Evolutionary conservation across 2,329 filamentous ascomycete species (phyloP).

Genomic region (Hypoxylon sp.): DNA sequence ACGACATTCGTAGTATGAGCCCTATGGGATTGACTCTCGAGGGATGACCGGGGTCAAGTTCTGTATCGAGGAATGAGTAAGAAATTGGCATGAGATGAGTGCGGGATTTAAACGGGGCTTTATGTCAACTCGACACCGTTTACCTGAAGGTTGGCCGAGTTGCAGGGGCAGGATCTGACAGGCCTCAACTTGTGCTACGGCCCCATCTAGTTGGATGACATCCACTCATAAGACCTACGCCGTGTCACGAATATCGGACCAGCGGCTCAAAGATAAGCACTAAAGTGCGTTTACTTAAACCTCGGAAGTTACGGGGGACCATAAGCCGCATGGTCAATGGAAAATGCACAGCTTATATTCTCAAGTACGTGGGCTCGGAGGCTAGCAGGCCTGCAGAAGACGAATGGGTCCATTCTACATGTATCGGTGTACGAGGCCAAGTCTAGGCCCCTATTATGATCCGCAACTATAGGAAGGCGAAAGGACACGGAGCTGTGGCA

Average conservation of each 20-base stretch:
- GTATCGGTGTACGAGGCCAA: constrained; percentile 6
- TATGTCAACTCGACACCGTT: constrained; percentile 21
- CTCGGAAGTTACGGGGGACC: constrained; percentile 14
- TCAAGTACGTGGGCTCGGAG: constrained; percentile 31
- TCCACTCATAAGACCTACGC: constrained; percentile 18
- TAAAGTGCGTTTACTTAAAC: constrained; percentile 18
- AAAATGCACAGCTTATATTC: neutral
- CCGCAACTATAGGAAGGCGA: constrained; percentile 6
- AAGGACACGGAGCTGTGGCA: neutral
- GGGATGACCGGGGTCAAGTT: neutral
- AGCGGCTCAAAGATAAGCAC: constrained; percentile 31
- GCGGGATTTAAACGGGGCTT: constrained; percentile 13
- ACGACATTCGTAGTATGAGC: neutral
- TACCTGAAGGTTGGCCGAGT: constrained; percentile 4
- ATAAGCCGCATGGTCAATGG: constrained; percentile 23
- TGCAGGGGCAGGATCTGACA: constrained; percentile 7
- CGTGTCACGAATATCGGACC: constrained; percentile 29
- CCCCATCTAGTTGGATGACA: constrained; percentile 32
- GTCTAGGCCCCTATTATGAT: constrained; percentile 26
- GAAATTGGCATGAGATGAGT: neutral
- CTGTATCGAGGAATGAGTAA: constrained; percentile 1
- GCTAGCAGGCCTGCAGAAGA: constrained; percentile 9
- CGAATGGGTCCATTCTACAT: constrained; percentile 15
- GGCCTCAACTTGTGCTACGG: constrained; percentile 34
- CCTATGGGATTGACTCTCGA: neutral